Base-by-base conservation (phyloP, 2,329 filamentous ascomycete species). In the Sclerotinia spermophila region DNA sequence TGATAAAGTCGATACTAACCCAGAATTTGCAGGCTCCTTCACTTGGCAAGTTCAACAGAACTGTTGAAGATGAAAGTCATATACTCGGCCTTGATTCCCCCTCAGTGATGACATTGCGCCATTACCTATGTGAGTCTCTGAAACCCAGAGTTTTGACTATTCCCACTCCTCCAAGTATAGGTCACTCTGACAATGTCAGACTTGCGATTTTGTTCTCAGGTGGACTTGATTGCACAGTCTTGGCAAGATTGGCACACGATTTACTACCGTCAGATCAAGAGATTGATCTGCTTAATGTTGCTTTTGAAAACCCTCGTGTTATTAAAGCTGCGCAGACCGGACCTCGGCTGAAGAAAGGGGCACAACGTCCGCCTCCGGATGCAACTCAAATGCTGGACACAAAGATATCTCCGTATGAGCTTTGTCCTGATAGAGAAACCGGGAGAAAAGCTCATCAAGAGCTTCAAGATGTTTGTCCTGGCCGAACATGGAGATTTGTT, bases 211-310 rank as follows among this genome's bases (percentile, higher is more conserved):
- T 99, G 0, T 99, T 98, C 80, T 99, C 96, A 0, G 96, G 96
- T 2, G 96, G 96, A 0, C 86, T 99, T 10, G 96, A 99, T 80
- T 98, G 96, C 79, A 95, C 94, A 0, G 84, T 97, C 0, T 84
- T 99, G 64, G 95, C 95, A 33, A 88, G 94, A 58, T 81, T 98
- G 35, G 84, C 87, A 17, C 92, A 97, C 78, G 91, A 97, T 19
- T 81, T 96, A 3, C 79, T 98, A 2, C 91, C 92, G 0, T 21
- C 78, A 0, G 81, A 85, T 5, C 90, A 96, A 76, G 83, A 86
- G 1, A 89, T 99, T 72, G 96, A 98, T 78, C 84, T 99, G 13
- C 86, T 99, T 73, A 99, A 99, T 75, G 95, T 99, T 60, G 96
- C 95, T 0, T 99, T 99, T 77, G 93, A 99, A 80, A 99, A 99